Base-by-base conservation (phyloP, 345 rosid genomes). In the Geranium brycei region DNA sequence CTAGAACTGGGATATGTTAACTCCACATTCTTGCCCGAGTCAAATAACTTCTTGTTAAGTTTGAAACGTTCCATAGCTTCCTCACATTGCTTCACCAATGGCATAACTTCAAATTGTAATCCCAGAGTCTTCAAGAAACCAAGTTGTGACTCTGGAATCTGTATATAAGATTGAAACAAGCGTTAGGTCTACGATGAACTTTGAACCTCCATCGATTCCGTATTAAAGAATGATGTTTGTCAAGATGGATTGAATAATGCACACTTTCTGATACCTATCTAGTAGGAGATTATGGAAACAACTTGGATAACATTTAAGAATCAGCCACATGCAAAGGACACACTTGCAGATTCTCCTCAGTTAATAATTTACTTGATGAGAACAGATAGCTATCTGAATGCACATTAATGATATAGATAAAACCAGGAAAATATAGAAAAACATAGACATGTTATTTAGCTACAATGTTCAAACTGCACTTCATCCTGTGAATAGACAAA, bases 91-190 rank as follows among this genome's bases (percentile, higher is more conserved):
- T 76, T 93, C 70, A 77, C 83, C 71, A 91, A 68, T 38, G 89
- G 82, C 75, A 72, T 73, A 70, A 88, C 91, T 77, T 87, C 87
- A 79, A 81, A 91, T 64, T 66, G 80, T 35, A 69, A 72, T 77
- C 87, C 77, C 79, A 90, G 68, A 72, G 79, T 76, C 82, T 68
- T 62, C 68, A 93, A 65, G 7, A 82, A 73, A 72, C 66, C 72
- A 65, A 93, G 91, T 64, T 91, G 83, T 30, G 88, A 72, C 77
- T 81, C 97, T 56, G 81, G 79, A 77, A 87, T 80, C 97, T 90
- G 53, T 47, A 74, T 67, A 71, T 63, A 64, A 40, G 57, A 41
- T 55, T 23, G 16, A 51, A 38, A 17, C 41, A 28, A n/a, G 51
- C 61, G 41, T 60, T 41, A 19, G 67, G 17, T 15, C 19, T 38